Evolutionary conservation across 768 basidiomycete genomes (phyloP).

Genomic region (Lactarius tabidus): DNA sequence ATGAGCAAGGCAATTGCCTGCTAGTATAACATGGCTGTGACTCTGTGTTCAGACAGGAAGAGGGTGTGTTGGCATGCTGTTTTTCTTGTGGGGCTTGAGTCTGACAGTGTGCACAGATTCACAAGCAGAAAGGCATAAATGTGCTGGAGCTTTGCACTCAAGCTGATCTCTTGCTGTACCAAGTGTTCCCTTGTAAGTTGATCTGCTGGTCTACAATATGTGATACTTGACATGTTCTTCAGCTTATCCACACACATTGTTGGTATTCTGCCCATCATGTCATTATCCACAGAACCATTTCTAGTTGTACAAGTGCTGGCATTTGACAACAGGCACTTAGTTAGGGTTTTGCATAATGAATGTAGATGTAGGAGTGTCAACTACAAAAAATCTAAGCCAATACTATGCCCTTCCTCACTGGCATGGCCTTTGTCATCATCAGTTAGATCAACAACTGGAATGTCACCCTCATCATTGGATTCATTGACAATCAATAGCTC

Average conservation of each 20-base stretch:
- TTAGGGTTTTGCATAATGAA: too few species aligned
- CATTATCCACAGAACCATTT: constrained; percentile 68
- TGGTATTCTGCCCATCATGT: constrained; percentile 57
- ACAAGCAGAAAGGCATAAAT: constrained; percentile 72
- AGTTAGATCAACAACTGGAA: too few species aligned
- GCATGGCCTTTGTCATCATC: too few species aligned
- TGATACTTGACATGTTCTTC: neutral
- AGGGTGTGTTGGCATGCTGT: constrained; percentile 44
- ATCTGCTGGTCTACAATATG: neutral
- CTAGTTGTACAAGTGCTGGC: constrained; percentile 69
- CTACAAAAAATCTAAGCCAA: too few species aligned
- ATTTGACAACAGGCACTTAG: constrained; percentile 56
- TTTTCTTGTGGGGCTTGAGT: neutral
- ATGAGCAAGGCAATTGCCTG: constrained; percentile 55
- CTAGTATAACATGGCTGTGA: constrained; percentile 65
- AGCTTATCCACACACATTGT: constrained; percentile 73
- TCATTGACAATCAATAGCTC: too few species aligned
- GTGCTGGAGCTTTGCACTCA: constrained; percentile 65
- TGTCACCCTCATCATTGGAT: too few species aligned
- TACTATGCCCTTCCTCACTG: too few species aligned
- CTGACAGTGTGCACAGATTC: constrained; percentile 39
- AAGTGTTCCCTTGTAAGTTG: constrained; percentile 74
- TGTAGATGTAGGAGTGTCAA: too few species aligned
- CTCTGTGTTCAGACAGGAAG: constrained; percentile 78
- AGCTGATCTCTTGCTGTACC: constrained; percentile 67